Evolutionary conservation across 176 grass and related monocot species (phyloP), one percentile per base, ranked within the genome.

Genomic region (Juncus inflexus): DNA sequence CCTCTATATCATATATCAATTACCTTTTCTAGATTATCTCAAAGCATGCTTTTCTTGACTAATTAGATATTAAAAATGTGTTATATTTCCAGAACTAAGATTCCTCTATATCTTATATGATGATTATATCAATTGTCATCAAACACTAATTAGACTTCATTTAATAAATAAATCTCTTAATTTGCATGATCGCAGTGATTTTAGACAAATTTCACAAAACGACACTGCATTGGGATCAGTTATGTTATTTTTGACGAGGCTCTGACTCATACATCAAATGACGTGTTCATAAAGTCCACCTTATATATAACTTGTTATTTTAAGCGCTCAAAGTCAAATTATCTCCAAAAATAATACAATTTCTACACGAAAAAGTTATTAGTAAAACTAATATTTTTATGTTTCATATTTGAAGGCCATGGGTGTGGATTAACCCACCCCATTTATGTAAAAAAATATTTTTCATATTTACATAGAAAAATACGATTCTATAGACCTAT

Each of bases 31-130:
- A 68, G 65, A 67, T 67, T 35, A 67, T 35, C 64, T 28, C 47
- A 67, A 53, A 67, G 19, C 47, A 67, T 67, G 45, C 47, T 71
- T 71, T 71, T 14, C 67, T 13, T 57, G 38, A 71, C 54, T 71
- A 47, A 13, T 13, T 57, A 7, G 51, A 28, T 28, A 28, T 1
- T 28, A 28, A 28, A 28, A 28, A 28, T 28, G 19, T 28, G 19
- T 28, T 28, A 28, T 28, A 28, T 28, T 28, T 28, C 19, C 19
- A 28, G 19, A 1, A 28, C 19, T 28, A 28, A 28, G 19, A 71
- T 71, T 59, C 39, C 15, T 71, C 55, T 36, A 59, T 60, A 47
- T 71, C 38, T 37, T 49, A 59, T 7, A 15, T 38, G 10, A 28
- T 47, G 39, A 43, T 71, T 71, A 12, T 41, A 7, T 71, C 19